Evolutionary conservation across 2,329 filamentous ascomycete species (phyloP).

Genomic region (Neurospora crassa): DNA sequence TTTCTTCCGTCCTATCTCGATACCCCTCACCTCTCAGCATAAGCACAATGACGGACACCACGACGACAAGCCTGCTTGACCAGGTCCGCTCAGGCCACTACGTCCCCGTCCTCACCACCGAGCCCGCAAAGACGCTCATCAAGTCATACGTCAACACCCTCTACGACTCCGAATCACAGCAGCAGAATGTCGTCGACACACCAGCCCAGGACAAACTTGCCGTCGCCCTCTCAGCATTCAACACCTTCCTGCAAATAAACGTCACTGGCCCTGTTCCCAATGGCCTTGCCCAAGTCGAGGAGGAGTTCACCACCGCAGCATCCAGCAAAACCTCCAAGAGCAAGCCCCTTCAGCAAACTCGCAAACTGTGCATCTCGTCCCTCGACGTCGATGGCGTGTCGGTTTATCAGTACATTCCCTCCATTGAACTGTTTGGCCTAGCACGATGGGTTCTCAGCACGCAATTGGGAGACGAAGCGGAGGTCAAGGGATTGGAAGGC

Average conservation of each 20-base stretch:
- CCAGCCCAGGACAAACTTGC: slow-evolving; percentile 25
- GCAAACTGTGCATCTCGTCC: slow-evolving; percentile 53
- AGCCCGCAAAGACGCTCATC: slow-evolving; percentile 11
- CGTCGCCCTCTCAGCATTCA: slow-evolving; percentile 59
- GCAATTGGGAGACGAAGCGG: slow-evolving; percentile 27
- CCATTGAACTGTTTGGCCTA: slow-evolving; percentile 74
- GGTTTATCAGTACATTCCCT: slow-evolving; percentile 74
- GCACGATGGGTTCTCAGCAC: slow-evolving; percentile 43
- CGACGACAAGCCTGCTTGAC: background rate
- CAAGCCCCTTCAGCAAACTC: slow-evolving; percentile 29
- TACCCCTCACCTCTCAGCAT: too few relatives aligned
- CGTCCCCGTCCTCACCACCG: slow-evolving; percentile 15
- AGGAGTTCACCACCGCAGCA: slow-evolving; percentile 22
- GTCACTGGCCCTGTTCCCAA: slow-evolving; percentile 78
- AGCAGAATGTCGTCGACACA: slow-evolving; percentile 3
- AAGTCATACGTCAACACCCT: slow-evolving; percentile 7
- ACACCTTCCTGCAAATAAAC: slow-evolving; percentile 76
- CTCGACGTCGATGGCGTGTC: slow-evolving; percentile 78
- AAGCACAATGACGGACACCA: background rate
- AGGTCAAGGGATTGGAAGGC: slow-evolving; percentile 4
- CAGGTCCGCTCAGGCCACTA: slow-evolving; percentile 14
- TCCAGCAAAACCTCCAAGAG: background rate
- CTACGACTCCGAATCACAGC: background rate
- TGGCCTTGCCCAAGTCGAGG: slow-evolving; percentile 20
- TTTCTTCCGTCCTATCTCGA: background rate